A percentile compares a stretch with the other conserved stretches of the same genome.
These are phyloP conservation scores for Alternaria sp. DNA, from an alignment of 2,329 filamentous ascomycete species.

Conservation along the genomic window DNA sequence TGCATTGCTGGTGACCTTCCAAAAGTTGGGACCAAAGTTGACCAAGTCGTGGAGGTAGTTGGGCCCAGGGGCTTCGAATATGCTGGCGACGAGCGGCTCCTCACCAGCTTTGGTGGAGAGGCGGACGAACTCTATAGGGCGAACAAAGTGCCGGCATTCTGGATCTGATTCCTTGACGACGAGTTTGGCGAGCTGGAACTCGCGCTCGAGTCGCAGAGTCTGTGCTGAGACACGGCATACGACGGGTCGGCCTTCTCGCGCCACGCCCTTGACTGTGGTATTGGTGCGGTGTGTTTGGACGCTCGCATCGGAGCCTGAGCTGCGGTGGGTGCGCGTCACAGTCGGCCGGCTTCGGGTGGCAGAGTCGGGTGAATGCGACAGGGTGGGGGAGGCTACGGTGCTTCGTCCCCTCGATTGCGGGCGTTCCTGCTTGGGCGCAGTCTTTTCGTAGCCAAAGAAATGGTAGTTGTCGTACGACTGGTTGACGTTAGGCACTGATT, in stretches of 20 bases:
- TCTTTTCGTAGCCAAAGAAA: slow-evolving; percentile 54
- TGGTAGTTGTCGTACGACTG: slow-evolving; percentile 89
- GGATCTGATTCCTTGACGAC: slow-evolving; percentile 77
- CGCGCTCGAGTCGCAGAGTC: slow-evolving; percentile 82
- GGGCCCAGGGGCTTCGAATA: slow-evolving; percentile 79
- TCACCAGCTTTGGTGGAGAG: slow-evolving; percentile 75
- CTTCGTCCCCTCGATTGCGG: slow-evolving; percentile 38
- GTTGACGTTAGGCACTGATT: too few species aligned
- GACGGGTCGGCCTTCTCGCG: slow-evolving; percentile 62
- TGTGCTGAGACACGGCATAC: slow-evolving; percentile 86
- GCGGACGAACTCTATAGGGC: slow-evolving; percentile 80
- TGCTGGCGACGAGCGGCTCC: slow-evolving; percentile 77
- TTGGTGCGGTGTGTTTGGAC: slow-evolving; percentile 60
- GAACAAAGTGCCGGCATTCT: slow-evolving; percentile 77
- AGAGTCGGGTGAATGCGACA: slow-evolving; percentile 43
- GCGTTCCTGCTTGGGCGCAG: slow-evolving; percentile 24
- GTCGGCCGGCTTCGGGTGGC: slow-evolving; percentile 32
- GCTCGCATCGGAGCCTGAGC: slow-evolving; percentile 49
- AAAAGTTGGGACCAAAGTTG: slow-evolving; percentile 74
- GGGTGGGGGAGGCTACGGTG: slow-evolving; percentile 33
- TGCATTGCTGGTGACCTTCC: slow-evolving; percentile 36
- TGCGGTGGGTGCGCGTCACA: slow-evolving; percentile 40
- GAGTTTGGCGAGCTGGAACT: slow-evolving; percentile 82
- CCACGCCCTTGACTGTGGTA: slow-evolving; percentile 57
- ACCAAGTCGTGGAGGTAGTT: slow-evolving; percentile 77